Evolutionary conservation across 139 green algal genomes (phyloP).

Genomic region (Desmodesmus armatus): DNA sequence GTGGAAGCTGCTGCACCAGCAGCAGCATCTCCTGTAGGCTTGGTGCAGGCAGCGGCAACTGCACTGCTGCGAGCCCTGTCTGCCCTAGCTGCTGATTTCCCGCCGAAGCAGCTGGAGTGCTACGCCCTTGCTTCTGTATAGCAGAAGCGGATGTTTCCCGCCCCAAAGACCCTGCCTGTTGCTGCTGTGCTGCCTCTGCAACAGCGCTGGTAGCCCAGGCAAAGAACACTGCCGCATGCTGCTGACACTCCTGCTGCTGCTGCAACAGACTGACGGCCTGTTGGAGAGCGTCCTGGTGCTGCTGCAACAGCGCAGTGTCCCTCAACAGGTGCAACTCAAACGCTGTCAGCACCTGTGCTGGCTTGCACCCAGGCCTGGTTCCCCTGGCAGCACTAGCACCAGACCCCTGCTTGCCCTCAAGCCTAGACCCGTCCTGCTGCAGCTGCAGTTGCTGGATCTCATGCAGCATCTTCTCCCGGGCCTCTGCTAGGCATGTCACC

Average conservation of each 20-base stretch:
- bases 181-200: background rate
- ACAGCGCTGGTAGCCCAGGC: slow-evolving; percentile 31
- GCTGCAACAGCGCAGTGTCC: slow-evolving; percentile 1
- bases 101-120: background rate
- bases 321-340: slow-evolving; percentile 30
- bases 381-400: background rate
- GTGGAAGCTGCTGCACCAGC: slow-evolving; percentile 28
- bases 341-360: background rate
- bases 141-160: background rate
- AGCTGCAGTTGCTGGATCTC: slow-evolving; percentile 14
- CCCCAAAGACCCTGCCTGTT: background rate
- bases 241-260: slow-evolving; percentile 32
- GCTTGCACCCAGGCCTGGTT: background rate
- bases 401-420: background rate
- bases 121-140: background rate
- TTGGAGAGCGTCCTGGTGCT: slow-evolving; percentile 30
- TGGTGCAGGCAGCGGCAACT: background rate
- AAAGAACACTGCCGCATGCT: slow-evolving; percentile 17
- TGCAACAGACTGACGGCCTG: slow-evolving; percentile 11
- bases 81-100: slow-evolving; percentile 12
- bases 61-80: background rate
- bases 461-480: slow-evolving; percentile 22
- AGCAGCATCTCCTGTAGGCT: background rate
- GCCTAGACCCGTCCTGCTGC: background rate
- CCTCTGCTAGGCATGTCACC: slow-evolving; percentile 16